Conservation (phyloP, 176 grass and related monocot species). For the Pontederia crassipes region DNA sequence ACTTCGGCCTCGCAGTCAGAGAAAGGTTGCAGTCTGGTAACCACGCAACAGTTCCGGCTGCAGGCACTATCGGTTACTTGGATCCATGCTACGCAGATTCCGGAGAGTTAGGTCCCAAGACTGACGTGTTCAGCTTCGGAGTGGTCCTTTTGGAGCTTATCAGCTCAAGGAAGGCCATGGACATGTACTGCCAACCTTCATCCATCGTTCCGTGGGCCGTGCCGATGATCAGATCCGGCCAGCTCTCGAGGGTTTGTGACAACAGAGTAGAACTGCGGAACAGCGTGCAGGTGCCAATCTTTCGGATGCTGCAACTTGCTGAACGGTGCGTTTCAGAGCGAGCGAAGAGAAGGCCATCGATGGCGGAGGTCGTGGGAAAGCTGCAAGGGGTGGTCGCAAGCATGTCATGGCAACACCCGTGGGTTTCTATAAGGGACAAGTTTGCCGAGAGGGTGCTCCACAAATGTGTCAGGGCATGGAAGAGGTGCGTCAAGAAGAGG, state of each 20-base stretch:
- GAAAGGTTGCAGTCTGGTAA: neutral
- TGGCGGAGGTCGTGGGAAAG: conserved; percentile 61
- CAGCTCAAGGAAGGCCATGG: conserved; percentile 82
- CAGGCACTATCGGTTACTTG: conserved; percentile 18
- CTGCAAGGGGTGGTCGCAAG: conserved; percentile 38
- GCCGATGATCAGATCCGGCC: conserved; percentile 28
- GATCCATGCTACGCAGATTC: conserved; percentile 62
- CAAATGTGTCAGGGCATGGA: conserved; percentile 50
- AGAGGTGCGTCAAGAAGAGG: conserved; percentile 32
- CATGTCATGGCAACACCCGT: conserved; percentile 15
- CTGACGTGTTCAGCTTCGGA: conserved; percentile 94
- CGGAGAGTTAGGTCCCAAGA: conserved; percentile 38
- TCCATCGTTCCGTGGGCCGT: conserved; percentile 69
- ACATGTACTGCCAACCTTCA: conserved; percentile 49
- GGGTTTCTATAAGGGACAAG: neutral
- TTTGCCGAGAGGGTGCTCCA: neutral
- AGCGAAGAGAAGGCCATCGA: conserved; percentile 38
- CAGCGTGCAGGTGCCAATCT: conserved; percentile 6
- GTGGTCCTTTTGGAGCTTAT: conserved; percentile 78
- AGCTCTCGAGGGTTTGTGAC: conserved; percentile 37
- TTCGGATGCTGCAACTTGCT: conserved; percentile 39
- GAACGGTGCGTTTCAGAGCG: conserved; percentile 49
- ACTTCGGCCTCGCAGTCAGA: conserved; percentile 89
- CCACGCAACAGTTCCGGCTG: too few species aligned
- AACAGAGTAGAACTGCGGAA: conserved; percentile 25